Evolutionary conservation across 78 protist species (phyloP).

Genomic region (Speleostelium caveatum): DNA sequence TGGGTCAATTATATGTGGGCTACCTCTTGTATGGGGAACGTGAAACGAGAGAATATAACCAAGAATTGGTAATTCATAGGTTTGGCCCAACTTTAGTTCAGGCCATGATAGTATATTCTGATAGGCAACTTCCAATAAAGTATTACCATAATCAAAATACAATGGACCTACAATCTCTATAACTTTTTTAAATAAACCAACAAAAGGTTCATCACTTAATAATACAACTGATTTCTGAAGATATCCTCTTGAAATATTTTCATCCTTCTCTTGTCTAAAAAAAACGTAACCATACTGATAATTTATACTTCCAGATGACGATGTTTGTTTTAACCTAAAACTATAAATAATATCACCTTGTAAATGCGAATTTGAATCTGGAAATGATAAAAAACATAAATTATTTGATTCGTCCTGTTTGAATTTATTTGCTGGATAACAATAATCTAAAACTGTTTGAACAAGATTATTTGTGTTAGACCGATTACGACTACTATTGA

Average conservation of each 20-base stretch:
- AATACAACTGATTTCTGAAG: conserved; percentile 84
- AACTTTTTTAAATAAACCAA: conserved; percentile 69
- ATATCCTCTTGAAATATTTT: conserved; percentile 71
- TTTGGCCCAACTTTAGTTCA: conserved; percentile 45
- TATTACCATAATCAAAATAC: conserved; percentile 79
- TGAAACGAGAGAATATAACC: conserved; percentile 67
- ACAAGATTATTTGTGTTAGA: too few relatives aligned
- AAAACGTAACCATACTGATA: conserved; percentile 79
- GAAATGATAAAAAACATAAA: conserved; percentile 79
- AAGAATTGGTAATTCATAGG: conserved; percentile 57
- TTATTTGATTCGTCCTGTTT: conserved; percentile 46
- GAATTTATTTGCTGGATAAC: conserved; percentile 27
- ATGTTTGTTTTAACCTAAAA: conserved; percentile 57
- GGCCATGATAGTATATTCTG: conserved; percentile 73
- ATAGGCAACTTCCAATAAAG: conserved; percentile 64
- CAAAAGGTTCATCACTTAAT: conserved; percentile 61
- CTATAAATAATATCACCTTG: conserved; percentile 82
- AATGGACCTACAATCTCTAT: conserved; percentile 76
- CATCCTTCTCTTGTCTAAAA: conserved; percentile 77
- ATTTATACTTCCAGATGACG: background rate
- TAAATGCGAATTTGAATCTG: conserved; percentile 83
- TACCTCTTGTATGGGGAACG: conserved; percentile 67
- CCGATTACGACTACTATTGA: background rate
- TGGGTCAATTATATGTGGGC: conserved; percentile 73
- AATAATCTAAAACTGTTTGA: conserved; percentile 48